These are phyloP conservation scores for Gastrolobium villosum DNA, from an alignment of 306 rosid genomes.

Conservation along the genomic window DNA sequence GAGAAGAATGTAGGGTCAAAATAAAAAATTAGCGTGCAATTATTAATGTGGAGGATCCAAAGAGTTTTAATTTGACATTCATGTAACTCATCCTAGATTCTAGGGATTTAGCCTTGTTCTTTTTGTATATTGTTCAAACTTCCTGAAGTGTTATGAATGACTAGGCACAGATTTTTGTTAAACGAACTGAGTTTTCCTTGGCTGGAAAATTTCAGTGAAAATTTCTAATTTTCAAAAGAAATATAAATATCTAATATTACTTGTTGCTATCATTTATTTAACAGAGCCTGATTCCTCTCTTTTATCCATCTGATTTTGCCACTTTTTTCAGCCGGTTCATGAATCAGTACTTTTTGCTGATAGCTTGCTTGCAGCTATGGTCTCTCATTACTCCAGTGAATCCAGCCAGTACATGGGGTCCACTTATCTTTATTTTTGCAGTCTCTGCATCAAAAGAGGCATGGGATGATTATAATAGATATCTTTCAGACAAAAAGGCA, in stretches of 20 bases:
- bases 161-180: background rate
- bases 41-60: constrained; percentile 13
- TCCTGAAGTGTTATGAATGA: constrained; percentile 46
- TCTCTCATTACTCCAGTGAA: constrained; percentile 97
- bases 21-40: constrained; percentile 19
- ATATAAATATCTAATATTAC: constrained; percentile 6
- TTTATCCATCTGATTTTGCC: constrained; percentile 46
- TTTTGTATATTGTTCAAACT: constrained; percentile 13
- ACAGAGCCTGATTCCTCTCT: background rate
- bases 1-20: constrained; percentile 32
- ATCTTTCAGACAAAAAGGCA: constrained; percentile 96
- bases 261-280: constrained; percentile 3
- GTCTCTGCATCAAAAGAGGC: constrained; percentile 99
- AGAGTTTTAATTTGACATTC: constrained; percentile 32
- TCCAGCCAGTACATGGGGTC: constrained; percentile 99
- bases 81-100: constrained; percentile 35
- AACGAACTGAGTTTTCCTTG: background rate
- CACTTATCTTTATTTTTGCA: constrained; percentile 96
- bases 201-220: constrained; percentile 22
- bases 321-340: constrained; percentile 91
- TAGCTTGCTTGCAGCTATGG: constrained; percentile 99
- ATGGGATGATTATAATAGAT: constrained; percentile 98
- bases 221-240: constrained; percentile 32
- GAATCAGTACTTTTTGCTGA: constrained; percentile 98
- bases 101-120: constrained; percentile 29